Conservation (phyloP, 176 grass and related monocot species). For the Paspalum vaginatum region DNA sequence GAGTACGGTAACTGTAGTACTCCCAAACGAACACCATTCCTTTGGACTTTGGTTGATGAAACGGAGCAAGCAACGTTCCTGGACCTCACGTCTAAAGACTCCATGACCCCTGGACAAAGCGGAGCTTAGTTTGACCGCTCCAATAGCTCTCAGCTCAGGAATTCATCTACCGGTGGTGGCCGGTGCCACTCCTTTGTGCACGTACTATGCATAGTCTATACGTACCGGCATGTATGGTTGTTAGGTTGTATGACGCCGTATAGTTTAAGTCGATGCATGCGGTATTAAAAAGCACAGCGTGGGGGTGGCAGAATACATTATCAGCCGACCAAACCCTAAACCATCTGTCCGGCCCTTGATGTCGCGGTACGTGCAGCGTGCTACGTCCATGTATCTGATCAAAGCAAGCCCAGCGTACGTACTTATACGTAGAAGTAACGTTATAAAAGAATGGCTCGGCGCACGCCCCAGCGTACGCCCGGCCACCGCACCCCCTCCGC, state of each 20-base stretch:
- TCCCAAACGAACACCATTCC: not conserved
- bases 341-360: slow-evolving; percentile 5
- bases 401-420: not conserved
- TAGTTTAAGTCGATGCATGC: not conserved
- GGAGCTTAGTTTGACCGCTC: too few relatives aligned
- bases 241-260: not conserved
- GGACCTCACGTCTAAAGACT: not conserved
- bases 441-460: not conserved
- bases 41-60: not conserved
- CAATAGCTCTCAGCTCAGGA: too few relatives aligned
- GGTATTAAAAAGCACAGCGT: slow-evolving; percentile 9
- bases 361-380: slow-evolving; percentile 29
- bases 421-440: not conserved
- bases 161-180: not conserved
- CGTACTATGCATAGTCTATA: not conserved
- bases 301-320: not conserved
- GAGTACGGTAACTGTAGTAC: not conserved
- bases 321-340: slow-evolving; percentile 30
- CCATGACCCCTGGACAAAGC: not conserved
- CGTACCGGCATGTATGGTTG: not conserved
- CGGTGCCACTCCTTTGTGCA: not conserved
- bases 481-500: too few relatives aligned
- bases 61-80: not conserved
- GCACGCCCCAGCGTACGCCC: not conserved
- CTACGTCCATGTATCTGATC: not conserved